phyloP scores from a whole-genome alignment of 768 basidiomycete species.

The Calocera cornea region DNA sequence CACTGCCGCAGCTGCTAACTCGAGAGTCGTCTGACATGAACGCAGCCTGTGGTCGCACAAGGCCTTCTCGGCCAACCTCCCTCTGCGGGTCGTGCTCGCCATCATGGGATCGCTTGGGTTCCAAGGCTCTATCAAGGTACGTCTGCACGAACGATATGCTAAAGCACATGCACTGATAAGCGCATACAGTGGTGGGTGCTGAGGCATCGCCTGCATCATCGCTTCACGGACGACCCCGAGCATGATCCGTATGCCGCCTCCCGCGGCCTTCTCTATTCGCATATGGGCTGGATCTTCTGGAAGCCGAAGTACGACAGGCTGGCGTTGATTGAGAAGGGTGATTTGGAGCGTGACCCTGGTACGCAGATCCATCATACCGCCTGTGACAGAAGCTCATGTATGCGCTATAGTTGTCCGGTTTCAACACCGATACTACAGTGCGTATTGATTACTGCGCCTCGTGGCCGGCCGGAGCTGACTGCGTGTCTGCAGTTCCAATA shows the following conservation, averaged over 20 bases:
- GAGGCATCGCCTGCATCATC: slow-evolving; percentile 62
- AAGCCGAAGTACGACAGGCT: slow-evolving; percentile 54
- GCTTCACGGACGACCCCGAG: slow-evolving; percentile 55
- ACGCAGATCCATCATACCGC: slow-evolving; percentile 14
- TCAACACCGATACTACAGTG: slow-evolving; percentile 58
- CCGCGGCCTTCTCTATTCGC: slow-evolving; percentile 57
- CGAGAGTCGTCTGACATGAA: background rate
- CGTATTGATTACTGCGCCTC: slow-evolving; percentile 1
- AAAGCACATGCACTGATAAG: background rate
- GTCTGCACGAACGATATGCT: slow-evolving; percentile 2
- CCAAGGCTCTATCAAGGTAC: slow-evolving; percentile 66
- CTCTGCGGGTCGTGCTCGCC: slow-evolving; percentile 46
- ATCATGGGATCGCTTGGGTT: slow-evolving; percentile 58
- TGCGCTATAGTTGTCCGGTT: slow-evolving; percentile 43
- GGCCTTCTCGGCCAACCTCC: slow-evolving; percentile 45
- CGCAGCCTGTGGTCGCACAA: slow-evolving; percentile 52
- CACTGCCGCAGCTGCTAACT: background rate
- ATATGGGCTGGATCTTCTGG: slow-evolving; percentile 79
- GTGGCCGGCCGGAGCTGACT: background rate
- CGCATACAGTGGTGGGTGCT: slow-evolving; percentile 39
- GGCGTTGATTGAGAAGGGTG: slow-evolving; percentile 48
- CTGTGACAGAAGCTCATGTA: background rate
- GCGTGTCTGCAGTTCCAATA: slow-evolving; percentile 35
- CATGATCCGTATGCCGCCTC: slow-evolving; percentile 67
- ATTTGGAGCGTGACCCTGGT: slow-evolving; percentile 60